Evolutionary conservation across 2,329 filamentous ascomycete genomes (phyloP), one percentile per base, ranked within the genome.

Genomic region (Aspergillus neotritici): DNA sequence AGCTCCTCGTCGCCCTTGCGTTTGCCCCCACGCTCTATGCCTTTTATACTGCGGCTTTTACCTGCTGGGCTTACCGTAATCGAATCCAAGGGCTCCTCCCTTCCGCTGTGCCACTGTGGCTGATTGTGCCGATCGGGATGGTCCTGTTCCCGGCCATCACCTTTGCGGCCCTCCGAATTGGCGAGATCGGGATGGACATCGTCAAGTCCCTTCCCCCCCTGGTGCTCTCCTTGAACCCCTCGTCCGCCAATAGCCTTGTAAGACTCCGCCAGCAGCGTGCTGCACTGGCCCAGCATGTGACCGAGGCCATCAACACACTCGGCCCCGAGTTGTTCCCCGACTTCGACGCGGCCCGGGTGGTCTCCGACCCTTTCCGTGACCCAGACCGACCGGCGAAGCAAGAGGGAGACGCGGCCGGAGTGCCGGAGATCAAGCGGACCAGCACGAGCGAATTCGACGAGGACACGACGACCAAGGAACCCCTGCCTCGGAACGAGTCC

Each of bases 111-210:
- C 87, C 90, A 1, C 77, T 90, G 44, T 94, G 84, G 80, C 63
- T 81, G 15, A 78, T 94, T 9, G 82, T 90, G 50, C 63, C 87
- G 8, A 78, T 81, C 31, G 86, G 89, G 38, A 83, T 87, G 71
- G 75, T 87, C 37, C 71, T 94, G 52, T 95, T 95, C 73, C 86
- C 90, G 5, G 78, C 82, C 16, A 85, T 96, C 56, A 96, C 90
- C 0, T 96, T 94, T 65, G 90, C 89, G 4, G 88, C 93, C 5
- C 81, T 98, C 40, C 84, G 93, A 9, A 94, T 97, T 53, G 93
- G 93, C 36, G 93, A 98, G 69, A 84, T 94, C n/a, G 93, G 91
- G 40, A 96, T 98, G 89, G 93, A 98, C 62, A 96, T 98, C 43
- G 74, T 93, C 71, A 98, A 97, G 69, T 97, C 91, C 0, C 77